Evolutionary conservation across 805 yeast species (phyloP).

Genomic region (Kodamaea restingae): DNA sequence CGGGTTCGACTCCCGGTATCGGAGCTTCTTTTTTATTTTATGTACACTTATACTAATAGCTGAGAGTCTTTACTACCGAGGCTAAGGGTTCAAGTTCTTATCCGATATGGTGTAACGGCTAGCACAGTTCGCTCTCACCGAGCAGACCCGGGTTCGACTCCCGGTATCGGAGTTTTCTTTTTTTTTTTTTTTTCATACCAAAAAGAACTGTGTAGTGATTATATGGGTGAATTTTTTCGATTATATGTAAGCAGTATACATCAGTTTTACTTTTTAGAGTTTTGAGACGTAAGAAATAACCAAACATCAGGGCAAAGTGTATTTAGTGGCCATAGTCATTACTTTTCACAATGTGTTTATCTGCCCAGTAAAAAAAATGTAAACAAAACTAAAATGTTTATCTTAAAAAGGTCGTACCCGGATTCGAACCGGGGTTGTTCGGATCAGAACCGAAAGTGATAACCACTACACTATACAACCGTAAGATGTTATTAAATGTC

Average conservation of each 20-base stretch:
- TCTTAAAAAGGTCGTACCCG: slow-evolving; percentile 74
- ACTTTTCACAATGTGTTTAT: too few relatives aligned
- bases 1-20: slow-evolving; percentile 88
- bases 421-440: slow-evolving; percentile 81
- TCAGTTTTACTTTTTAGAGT: too few relatives aligned
- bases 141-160: slow-evolving; percentile 84
- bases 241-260: too few relatives aligned
- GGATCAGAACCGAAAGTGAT: slow-evolving; percentile 82
- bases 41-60: not conserved
- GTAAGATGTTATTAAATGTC: slow-evolving; percentile 2
- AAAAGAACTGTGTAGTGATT: not conserved
- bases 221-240: too few relatives aligned
- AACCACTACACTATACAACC: slow-evolving; percentile 73
- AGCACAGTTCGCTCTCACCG: slow-evolving; percentile 84
- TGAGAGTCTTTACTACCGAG: too few relatives aligned
- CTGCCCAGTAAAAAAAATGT: too few relatives aligned
- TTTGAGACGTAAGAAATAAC: too few relatives aligned
- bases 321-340: too few relatives aligned
- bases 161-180: slow-evolving; percentile 64
- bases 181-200: not conserved
- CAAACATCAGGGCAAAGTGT: too few relatives aligned
- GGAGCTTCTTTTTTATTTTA: slow-evolving; percentile 37
- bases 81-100: too few relatives aligned
- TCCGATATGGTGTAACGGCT: slow-evolving; percentile 65
- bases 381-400: too few relatives aligned